Conservation (phyloP, 2,329 filamentous ascomycete genomes). For the Neobulgaria alba region DNA sequence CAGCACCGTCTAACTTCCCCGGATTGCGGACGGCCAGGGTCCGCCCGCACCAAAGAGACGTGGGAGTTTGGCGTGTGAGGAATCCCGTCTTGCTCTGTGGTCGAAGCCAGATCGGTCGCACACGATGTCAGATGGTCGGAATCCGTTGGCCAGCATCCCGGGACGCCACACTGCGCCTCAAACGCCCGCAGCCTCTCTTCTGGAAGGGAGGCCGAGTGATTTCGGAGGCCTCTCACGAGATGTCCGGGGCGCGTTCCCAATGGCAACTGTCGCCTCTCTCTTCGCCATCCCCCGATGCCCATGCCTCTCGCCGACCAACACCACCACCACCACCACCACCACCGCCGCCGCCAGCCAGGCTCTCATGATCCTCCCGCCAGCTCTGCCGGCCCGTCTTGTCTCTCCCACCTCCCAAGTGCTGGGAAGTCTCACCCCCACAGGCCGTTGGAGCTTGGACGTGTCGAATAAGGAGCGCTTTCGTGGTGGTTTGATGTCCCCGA, state of each 20-base stretch:
- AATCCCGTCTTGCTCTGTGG: too few species aligned
- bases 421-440: not conserved
- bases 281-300: too few species aligned
- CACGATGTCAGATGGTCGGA: constrained; percentile 12
- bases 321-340: not conserved
- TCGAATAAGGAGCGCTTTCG: not conserved
- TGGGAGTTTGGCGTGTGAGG: constrained; percentile 3
- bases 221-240: too few species aligned
- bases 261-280: too few species aligned
- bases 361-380: not conserved
- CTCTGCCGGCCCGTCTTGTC: not conserved
- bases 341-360: not conserved
- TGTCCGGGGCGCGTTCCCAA: too few species aligned
- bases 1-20: constrained; percentile 8
- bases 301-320: too few species aligned
- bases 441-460: not conserved
- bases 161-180: not conserved
- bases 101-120: constrained; percentile 8
- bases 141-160: constrained; percentile 13
- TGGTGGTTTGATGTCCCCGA: too few species aligned
- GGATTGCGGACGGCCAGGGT: constrained; percentile 8
- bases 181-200: not conserved
- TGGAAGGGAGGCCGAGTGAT: not conserved
- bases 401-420: not conserved
- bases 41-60: not conserved